A percentile compares a stretch with the other conserved stretches of the same genome.
phyloP scores from a whole-genome alignment of 2,329 filamentous ascomycete species.

The Xylariomycetidae sp. region DNA sequence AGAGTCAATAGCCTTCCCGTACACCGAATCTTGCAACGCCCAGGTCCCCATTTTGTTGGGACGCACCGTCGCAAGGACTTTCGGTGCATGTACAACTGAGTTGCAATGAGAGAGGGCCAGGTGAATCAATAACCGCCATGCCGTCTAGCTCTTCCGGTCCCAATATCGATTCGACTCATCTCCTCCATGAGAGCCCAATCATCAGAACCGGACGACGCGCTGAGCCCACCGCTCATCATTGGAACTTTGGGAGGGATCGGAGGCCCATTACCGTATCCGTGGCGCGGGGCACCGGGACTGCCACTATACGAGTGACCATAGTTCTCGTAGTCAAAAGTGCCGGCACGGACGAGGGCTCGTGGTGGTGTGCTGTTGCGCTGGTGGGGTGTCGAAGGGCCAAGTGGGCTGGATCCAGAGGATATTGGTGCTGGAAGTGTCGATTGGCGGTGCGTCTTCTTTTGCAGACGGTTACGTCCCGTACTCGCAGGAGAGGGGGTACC shows the following conservation, averaged over 20 bases:
- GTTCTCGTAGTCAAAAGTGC: constrained; percentile 54
- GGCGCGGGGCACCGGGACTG: constrained; percentile 22
- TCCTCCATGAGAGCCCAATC: constrained; percentile 64
- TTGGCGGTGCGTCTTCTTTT: constrained; percentile 54
- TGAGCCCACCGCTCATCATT: constrained; percentile 37
- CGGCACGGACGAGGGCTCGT: constrained; percentile 38
- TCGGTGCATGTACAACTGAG: no score
- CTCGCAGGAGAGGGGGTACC: constrained; percentile 30
- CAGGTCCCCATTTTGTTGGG: no score
- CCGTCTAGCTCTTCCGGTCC: constrained; percentile 52
- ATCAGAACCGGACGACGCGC: constrained; percentile 32
- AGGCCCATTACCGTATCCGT: constrained; percentile 39
- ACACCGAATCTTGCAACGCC: no score
- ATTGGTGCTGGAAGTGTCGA: constrained; percentile 37
- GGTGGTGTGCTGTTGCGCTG: constrained; percentile 46
- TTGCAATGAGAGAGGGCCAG: neutral
- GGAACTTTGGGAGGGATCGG: constrained; percentile 70
- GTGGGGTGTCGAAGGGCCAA: constrained; percentile 49
- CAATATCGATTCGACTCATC: constrained; percentile 64
- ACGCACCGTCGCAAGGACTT: no score
- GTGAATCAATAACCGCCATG: constrained; percentile 29
- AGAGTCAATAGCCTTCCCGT: no score
- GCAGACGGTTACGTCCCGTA: constrained; percentile 54
- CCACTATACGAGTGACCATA: constrained; percentile 35
- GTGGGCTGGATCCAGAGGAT: constrained; percentile 40